These are phyloP conservation scores for Lactifluus piperatus DNA, from an alignment of 768 basidiomycete genomes.

Conservation along the genomic window DNA sequence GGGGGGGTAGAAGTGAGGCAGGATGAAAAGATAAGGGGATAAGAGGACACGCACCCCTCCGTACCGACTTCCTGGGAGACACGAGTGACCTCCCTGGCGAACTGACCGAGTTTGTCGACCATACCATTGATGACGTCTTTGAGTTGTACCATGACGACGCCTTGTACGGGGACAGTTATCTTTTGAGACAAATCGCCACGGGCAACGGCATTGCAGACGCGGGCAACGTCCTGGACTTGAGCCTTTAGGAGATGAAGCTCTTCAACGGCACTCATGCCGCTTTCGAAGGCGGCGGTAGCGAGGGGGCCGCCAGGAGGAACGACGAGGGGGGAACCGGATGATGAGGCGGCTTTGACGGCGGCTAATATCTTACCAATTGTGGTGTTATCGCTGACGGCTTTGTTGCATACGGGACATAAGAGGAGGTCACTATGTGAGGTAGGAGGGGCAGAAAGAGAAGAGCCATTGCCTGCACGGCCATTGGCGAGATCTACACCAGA, in stretches of 20 bases:
- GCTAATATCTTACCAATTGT: constrained; percentile 2
- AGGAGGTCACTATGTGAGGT: constrained; percentile 17
- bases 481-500: constrained; percentile 1
- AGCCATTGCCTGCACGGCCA: neutral
- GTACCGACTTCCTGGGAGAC: constrained; percentile 76
- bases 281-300: constrained; percentile 41
- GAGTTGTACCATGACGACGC: constrained; percentile 42
- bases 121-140: constrained; percentile 39
- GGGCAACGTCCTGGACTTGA: constrained; percentile 58
- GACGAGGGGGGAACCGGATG: constrained; percentile 12
- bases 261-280: constrained; percentile 54
- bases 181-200: constrained; percentile 42
- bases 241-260: constrained; percentile 70
- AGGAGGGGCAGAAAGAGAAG: constrained; percentile 17
- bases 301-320: constrained; percentile 43
- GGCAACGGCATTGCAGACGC: constrained; percentile 45
- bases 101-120: constrained; percentile 65
- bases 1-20: constrained; percentile 4
- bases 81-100: constrained; percentile 82
- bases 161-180: constrained; percentile 43
- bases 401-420: constrained; percentile 17
- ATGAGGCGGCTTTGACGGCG: neutral
- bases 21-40: neutral
- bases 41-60: constrained; percentile 29
- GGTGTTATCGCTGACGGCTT: constrained; percentile 11